Evolutionary conservation across 495 filamentous ascomycete species (phyloP).

Genomic region (Talaromyces stipitatus): DNA sequence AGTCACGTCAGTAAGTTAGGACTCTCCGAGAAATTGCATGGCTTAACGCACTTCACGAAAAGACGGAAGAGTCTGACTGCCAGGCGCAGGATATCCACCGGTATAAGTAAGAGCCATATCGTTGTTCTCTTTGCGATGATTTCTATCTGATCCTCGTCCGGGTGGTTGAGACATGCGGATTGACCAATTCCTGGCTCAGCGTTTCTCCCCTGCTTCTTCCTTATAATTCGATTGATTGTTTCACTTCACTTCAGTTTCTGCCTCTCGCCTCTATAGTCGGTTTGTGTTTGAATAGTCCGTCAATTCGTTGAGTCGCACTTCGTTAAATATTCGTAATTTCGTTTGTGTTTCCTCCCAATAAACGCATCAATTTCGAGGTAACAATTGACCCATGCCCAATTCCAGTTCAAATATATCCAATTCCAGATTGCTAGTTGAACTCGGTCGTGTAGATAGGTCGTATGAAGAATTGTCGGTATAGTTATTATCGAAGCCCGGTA

Average conservation of each 20-base stretch:
- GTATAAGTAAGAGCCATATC: conserved; percentile 39
- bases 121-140: conserved; percentile 2
- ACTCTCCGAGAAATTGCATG: too few relatives aligned
- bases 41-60: conserved; percentile 41
- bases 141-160: conserved; percentile 13
- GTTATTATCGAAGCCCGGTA: background rate
- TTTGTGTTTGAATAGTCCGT: background rate
- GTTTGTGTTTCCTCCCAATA: background rate
- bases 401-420: background rate
- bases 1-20: background rate
- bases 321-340: background rate
- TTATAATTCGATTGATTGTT: too few relatives aligned
- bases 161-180: conserved; percentile 7
- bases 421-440: background rate
- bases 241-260: background rate
- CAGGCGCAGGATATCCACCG: conserved; percentile 26
- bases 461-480: background rate
- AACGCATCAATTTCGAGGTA: background rate
- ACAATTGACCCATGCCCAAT: background rate
- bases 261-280: background rate
- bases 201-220: background rate
- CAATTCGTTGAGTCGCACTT: background rate
- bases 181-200: background rate
- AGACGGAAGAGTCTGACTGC: conserved; percentile 34
- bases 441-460: background rate